phyloP scores from a whole-genome alignment of 345 rosid species.

The Gynandropsis gynandra region DNA sequence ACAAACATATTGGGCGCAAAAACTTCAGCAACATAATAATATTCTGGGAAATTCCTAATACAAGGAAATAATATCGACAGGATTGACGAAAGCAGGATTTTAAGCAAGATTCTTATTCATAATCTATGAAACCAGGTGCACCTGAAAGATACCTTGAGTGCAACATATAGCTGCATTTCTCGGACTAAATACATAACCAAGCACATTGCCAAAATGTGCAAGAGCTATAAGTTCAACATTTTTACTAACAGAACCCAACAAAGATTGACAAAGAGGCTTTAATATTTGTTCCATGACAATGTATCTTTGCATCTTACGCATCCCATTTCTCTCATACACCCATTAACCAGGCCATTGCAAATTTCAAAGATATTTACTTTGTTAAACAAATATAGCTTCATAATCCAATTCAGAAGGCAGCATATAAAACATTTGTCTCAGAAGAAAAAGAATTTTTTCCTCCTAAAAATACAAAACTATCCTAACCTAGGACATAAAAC shows the following conservation, averaged over 20 bases:
- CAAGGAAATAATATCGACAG: not conserved
- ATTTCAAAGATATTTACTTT: not conserved
- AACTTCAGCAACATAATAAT: not conserved
- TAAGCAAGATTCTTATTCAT: not conserved
- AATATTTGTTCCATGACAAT: slow-evolving; percentile 4
- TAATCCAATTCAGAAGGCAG: not conserved
- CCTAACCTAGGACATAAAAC: slow-evolving; percentile 5
- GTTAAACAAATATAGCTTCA: not conserved
- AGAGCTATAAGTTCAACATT: not conserved
- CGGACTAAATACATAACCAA: not conserved
- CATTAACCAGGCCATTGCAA: not conserved
- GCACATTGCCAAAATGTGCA: not conserved
- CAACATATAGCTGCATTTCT: not conserved
- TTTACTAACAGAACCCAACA: not conserved
- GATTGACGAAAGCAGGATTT: not conserved
- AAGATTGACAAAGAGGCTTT: not conserved
- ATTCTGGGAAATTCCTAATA: not conserved
- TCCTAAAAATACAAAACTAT: not conserved
- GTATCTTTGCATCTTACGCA: too few relatives aligned
- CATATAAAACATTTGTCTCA: slow-evolving; percentile 3
- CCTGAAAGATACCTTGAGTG: not conserved
- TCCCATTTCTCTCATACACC: not conserved
- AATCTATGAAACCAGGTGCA: not conserved
- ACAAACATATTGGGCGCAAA: slow-evolving; percentile 6
- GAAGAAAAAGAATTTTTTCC: not conserved